phyloP scores from a whole-genome alignment of 2,329 filamentous ascomycete species.

The Xylariaceae sp. region DNA sequence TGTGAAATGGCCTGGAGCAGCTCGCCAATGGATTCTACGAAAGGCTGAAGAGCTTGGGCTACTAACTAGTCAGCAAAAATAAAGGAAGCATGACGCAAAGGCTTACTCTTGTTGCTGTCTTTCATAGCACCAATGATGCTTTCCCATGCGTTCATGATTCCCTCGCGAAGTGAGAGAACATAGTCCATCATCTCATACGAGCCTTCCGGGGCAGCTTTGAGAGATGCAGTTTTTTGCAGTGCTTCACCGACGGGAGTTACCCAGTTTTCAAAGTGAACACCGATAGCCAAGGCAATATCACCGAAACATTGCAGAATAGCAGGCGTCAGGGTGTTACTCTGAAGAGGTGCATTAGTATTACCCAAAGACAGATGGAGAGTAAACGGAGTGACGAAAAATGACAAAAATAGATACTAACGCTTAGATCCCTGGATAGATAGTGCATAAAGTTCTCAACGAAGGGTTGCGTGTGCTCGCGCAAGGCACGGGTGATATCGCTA shows the following conservation, averaged over 20 bases:
- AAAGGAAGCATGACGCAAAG: constrained; percentile 10
- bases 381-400: background rate
- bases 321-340: constrained; percentile 56
- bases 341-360: background rate
- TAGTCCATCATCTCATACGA: constrained; percentile 97
- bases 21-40: constrained; percentile 80
- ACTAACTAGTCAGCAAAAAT: constrained; percentile 25
- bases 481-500: constrained; percentile 89
- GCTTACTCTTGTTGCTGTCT: constrained; percentile 68
- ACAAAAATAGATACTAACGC: constrained; percentile 54
- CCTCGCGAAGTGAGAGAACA: constrained; percentile 88
- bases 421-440: constrained; percentile 85
- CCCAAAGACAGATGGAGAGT: background rate
- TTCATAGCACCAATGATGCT: constrained; percentile 96
- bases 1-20: constrained; percentile 75
- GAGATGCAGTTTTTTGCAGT: constrained; percentile 83
- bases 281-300: constrained; percentile 93
- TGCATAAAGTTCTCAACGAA: constrained; percentile 99
- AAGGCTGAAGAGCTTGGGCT: constrained; percentile 71
- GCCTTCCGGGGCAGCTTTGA: constrained; percentile 73
- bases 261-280: constrained; percentile 88
- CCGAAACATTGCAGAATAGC: constrained; percentile 97
- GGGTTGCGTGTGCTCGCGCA: constrained; percentile 86
- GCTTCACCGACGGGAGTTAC: constrained; percentile 89
- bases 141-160: constrained; percentile 99